Evolutionary conservation across 2,329 filamentous ascomycete genomes (phyloP), one percentile per base, ranked within the genome.

Genomic region (Colletotrichum lupini): DNA sequence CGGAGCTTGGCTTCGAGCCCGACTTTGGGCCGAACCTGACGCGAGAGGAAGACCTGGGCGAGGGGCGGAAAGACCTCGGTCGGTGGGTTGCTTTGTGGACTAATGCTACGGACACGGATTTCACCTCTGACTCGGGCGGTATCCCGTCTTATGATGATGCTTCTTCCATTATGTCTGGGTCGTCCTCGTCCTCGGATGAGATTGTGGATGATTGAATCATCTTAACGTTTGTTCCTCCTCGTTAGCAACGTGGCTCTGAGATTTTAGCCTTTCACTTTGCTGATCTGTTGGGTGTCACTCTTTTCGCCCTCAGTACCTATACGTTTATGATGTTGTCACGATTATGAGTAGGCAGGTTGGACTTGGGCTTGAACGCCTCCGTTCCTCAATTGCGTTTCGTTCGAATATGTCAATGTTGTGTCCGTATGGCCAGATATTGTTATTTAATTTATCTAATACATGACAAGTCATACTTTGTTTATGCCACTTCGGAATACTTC

Each of bases 81-180:
- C 35, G 3, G 46, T 32, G 68, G 28, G 67, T 70, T 24, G 67
- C 59, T 26, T 19, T 64, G 67, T 73, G 70, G 70, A 73, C 70
- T 1, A 61, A 73, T 49, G 70, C 70, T 22, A 37, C 46, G 1
- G 70, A 73, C 9, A 73, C 70, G 24, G 55, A 69, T 46, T 69
- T 70, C 35, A 52, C 53, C 46, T 57, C 67, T 0, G 60, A 70
- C 56, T 60, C 60, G 5, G 70, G 60, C 4, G 62, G 28, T 5
- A 52, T 73, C 30, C 67, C 70, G 28, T 73, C 67, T 16, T 70
- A 70, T 24, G 66, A 70, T 8, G 56, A 70, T 16, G 67, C 66
- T 0, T 30, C 66, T 22, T 70, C 70, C n/a, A 12, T 14, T 7
- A 6, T 9, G 5, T 49, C 67, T 4, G 24, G 22, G 2, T 63